Evolutionary conservation across 192 early-diverging fungal species (phyloP), one percentile per base, ranked within the genome.

Genomic region (Linnemannia exigua): DNA sequence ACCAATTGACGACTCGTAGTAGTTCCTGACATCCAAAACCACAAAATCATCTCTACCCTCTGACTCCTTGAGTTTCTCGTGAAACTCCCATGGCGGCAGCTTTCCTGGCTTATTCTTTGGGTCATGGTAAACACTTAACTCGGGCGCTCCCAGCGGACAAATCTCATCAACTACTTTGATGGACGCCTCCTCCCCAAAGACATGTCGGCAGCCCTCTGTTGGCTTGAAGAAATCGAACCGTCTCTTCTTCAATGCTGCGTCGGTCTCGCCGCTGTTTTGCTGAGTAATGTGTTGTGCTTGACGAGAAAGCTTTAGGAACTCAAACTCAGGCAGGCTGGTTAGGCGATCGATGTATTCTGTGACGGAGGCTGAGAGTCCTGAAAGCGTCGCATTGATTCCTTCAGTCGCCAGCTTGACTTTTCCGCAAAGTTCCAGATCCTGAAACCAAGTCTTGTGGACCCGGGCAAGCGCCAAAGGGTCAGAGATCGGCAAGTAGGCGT

Each of bases 311-410:
- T 71, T 47, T 16, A 71, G 70, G 7, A 70, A 54, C 15, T 70
- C 16, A 25, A 86, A 77, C 12, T 79, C 78, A 48, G 79, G 70
- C 5, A 73, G 66, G 35, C 38, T 46, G 0, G 79, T 81, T 20
- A 93, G 41, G 70, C 82, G 84, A 33, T 90, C 81, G 19, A 95
- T 88, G 52, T 91, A 94, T 8, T 70, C 25, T 11, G 79, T 63
- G 5, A 93, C 87, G 5, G 81, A 83, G 7, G 48, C 50, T 16
- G 77, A 72, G 0, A 66, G 46, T n/a, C 94, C 94, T 17, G 93
- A 91, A 19, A 94, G 74, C 0, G 94, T 95, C 31, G 91, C 89
- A 83, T 95, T 95, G 76, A 94, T 85, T 15, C 94, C 94, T 76
- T 95, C 94, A 1, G 12, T 72, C 1, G 91, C 89, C 16, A 95